phyloP scores from a whole-genome alignment of 1,284 basidiomycete genomes.

The Lentinula novae-zelandiae region DNA sequence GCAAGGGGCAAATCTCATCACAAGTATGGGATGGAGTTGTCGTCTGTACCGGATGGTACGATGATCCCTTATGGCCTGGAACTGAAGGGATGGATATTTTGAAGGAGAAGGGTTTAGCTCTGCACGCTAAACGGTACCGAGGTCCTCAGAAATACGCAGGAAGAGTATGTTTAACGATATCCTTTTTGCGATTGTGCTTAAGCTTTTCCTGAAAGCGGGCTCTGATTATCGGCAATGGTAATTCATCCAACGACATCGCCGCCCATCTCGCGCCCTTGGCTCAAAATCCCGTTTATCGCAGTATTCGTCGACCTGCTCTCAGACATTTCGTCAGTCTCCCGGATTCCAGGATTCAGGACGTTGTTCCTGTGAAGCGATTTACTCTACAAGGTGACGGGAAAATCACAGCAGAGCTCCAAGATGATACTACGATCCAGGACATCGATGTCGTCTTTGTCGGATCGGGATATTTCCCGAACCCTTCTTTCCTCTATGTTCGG shows the following conservation, averaged over 20 bases:
- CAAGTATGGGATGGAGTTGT: conserved; percentile 45
- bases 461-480: conserved; percentile 40
- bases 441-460: conserved; percentile 40
- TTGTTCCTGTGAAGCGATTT: conserved; percentile 31
- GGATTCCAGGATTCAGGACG: conserved; percentile 36
- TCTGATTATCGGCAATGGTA: conserved; percentile 43
- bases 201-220: conserved; percentile 31
- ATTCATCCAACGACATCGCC: conserved; percentile 46
- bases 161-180: conserved; percentile 29
- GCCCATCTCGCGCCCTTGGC: conserved; percentile 35
- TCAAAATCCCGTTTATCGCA: conserved; percentile 37
- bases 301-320: conserved; percentile 33
- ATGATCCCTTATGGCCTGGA: conserved; percentile 38
- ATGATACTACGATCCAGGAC: conserved; percentile 31
- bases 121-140: conserved; percentile 32
- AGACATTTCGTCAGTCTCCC: conserved; percentile 38
- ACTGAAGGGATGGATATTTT: conserved; percentile 32
- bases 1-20: conserved; percentile 19
- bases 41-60: conserved; percentile 40
- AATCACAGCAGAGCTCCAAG: conserved; percentile 30
- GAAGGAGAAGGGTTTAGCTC: conserved; percentile 28
- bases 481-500: conserved; percentile 39
- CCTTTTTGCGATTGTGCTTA: neutral
- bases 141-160: conserved; percentile 33
- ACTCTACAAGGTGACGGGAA: conserved; percentile 17